Conservation (phyloP, 2,329 filamentous ascomycete species). For the Cercospora janseana region DNA sequence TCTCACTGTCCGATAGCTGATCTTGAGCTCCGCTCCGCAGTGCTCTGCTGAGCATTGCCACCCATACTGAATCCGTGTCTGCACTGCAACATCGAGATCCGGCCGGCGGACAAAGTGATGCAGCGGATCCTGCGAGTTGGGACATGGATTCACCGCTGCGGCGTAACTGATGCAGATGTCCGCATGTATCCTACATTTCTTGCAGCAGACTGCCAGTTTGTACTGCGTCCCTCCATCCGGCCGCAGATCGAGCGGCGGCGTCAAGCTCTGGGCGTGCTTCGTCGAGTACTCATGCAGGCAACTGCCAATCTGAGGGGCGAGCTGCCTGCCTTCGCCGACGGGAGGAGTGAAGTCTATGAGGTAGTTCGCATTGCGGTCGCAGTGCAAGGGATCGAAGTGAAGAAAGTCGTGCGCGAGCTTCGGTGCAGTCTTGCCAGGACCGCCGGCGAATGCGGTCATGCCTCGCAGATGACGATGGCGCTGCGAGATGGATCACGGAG, state of each 20-base stretch:
- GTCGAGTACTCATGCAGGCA: constrained; percentile 61
- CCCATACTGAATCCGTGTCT: constrained; percentile 39
- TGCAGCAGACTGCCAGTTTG: constrained; percentile 61
- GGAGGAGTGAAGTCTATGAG: constrained; percentile 58
- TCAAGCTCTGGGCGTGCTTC: constrained; percentile 56
- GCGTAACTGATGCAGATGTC: constrained; percentile 56
- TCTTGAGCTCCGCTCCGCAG: constrained; percentile 55
- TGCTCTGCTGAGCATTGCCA: constrained; percentile 60
- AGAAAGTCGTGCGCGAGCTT: constrained; percentile 53
- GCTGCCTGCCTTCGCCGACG: constrained; percentile 42
- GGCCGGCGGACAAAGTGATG: constrained; percentile 55
- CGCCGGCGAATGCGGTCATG: constrained; percentile 22
- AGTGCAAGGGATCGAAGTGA: constrained; percentile 52
- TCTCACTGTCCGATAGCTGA: constrained; percentile 55
- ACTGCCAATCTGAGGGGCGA: constrained; percentile 42
- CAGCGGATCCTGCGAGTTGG: constrained; percentile 52
- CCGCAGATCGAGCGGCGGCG: constrained; percentile 45
- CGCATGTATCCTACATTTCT: constrained; percentile 61
- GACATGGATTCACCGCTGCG: constrained; percentile 44
- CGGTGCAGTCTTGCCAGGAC: constrained; percentile 50
- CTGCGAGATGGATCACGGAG: neutral
- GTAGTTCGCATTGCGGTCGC: constrained; percentile 39
- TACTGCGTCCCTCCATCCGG: constrained; percentile 46
- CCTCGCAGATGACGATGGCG: constrained; percentile 5
- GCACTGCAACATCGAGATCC: constrained; percentile 16